Base-by-base conservation (phyloP, 495 filamentous ascomycete genomes). In the Aspergillus heteromorphus region DNA sequence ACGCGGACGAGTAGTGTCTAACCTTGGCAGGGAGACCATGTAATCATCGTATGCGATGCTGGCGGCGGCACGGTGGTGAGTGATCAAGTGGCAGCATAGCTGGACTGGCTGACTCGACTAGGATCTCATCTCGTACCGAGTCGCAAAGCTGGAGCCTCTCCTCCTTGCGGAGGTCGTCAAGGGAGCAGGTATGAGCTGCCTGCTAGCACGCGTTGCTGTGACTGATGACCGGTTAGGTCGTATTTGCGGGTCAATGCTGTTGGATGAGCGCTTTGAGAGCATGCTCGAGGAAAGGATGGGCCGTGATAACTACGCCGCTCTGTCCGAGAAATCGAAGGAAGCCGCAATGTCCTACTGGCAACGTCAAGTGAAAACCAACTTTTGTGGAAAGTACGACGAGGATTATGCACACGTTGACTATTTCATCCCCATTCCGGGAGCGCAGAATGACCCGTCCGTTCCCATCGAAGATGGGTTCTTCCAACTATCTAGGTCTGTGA, bases 21-120 rank as follows among this genome's bases (percentile, higher is more conserved):
- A 49, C 20, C 29, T 17, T 38, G n/a, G 7, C 40, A 77, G 74
- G 56, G 65, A 42, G 62, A 60, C 1, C 69, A 78, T 53, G 71
- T 73, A 20, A 73, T 82, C 54, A 70, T 83, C 27, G 73, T 83
- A 1, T 80, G 78, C 45, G 80, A 83, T 61, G 79, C 79, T 21
- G 81, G 81, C 5, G 81, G 81, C 25, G 81, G 80, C n/a, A 84
- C 82, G 4, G 79, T 82, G 16, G 82, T 80, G 58, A 54, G 81
- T 17, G 16, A 47, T 20, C 8, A 1, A 25, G 6, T 13, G 11
- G 31, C n/a, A n/a, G 14, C 8, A 23, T 7, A 4, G 10, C n/a
- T n/a, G 17, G 20, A 8, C n/a, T n/a, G n/a, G 27, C 18, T 49
- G 17, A 53, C 20, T 8, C 18, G 6, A 0, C 1, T 74, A 84